phyloP scores from a whole-genome alignment of 768 basidiomycete species.

The Suillus alpinus region DNA sequence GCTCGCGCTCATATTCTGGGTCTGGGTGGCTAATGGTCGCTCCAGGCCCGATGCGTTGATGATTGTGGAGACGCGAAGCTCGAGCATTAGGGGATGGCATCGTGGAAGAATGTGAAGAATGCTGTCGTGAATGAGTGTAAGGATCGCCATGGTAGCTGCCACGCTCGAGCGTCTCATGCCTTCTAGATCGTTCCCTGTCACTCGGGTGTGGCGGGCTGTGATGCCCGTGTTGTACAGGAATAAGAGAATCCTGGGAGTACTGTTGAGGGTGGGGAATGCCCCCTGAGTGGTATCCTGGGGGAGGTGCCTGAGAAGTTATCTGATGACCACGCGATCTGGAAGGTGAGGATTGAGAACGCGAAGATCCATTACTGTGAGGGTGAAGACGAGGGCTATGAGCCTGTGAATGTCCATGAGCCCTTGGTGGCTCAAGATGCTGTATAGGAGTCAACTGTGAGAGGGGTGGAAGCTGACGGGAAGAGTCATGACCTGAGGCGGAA shows the following conservation, averaged over 20 bases:
- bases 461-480: constrained; percentile 46
- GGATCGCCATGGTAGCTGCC: constrained; percentile 32
- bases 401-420: constrained; percentile 34
- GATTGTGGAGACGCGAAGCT: constrained; percentile 51
- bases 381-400: constrained; percentile 41
- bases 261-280: constrained; percentile 42
- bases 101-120: constrained; percentile 31
- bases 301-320: constrained; percentile 30
- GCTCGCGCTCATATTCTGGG: constrained; percentile 34
- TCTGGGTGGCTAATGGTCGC: constrained; percentile 48
- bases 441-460: constrained; percentile 46
- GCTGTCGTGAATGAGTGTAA: constrained; percentile 31
- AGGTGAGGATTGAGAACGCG: constrained; percentile 46
- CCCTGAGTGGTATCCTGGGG: constrained; percentile 32
- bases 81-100: constrained; percentile 32
- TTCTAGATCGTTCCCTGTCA: constrained; percentile 44
- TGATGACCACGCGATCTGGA: constrained; percentile 51
- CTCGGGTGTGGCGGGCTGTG: constrained; percentile 49
- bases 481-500: constrained; percentile 41
- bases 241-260: constrained; percentile 43
- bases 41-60: constrained; percentile 66
- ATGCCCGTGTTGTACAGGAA: constrained; percentile 42
- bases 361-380: constrained; percentile 38
- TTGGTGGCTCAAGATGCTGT: constrained; percentile 35
- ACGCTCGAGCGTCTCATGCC: constrained; percentile 46